Evolutionary conservation across 805 yeast genomes (phyloP), one percentile per base, ranked within the genome.

Genomic region (Starmerella bombi): DNA sequence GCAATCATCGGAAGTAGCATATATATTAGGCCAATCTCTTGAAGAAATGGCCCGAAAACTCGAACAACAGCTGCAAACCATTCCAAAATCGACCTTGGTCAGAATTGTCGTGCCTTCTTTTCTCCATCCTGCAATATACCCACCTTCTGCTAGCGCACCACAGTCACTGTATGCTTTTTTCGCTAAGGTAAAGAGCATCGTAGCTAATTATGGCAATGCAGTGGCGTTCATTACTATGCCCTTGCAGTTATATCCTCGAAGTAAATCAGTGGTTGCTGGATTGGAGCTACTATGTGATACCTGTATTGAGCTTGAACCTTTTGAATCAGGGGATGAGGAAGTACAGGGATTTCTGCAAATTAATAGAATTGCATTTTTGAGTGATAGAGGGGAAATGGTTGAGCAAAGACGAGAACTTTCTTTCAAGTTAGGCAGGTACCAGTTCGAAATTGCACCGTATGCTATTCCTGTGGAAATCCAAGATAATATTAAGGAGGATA

Each of bases 381-480:
- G 83, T 41, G 85, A 77, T 36, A 58, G 75, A 18, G 97, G 98
- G 1, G 66, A 74, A 51, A 86, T 85, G 94, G 72, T 74, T 48
- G 70, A 74, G 1, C 71, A 75, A 42, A 66, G 67, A 43, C 77
- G 80, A 44, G 96, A 86, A 59, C 78, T 72, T 58, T 84, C 94
- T 4, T 88, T 86, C 62, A 77, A 77, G 55, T 82, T 84, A 49
- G 88, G 94, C 12, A 71, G 80, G 47, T 74, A 75, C 58, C 75
- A 71, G 52, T 84, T 88, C 56, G 94, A 82, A 53, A 78, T 91
- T 39, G 88, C 82, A 50, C 83, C 77, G 53, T 91, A 95, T 94
- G 83, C 94, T n/a, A 91, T 91, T 37, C 97, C 98, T 0, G 94
- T 88, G 2, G 95, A 85, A 42, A 93, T 69, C n/a, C 78, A 69